Base-by-base conservation (phyloP, 306 rosid genomes). In the Senna tora region DNA sequence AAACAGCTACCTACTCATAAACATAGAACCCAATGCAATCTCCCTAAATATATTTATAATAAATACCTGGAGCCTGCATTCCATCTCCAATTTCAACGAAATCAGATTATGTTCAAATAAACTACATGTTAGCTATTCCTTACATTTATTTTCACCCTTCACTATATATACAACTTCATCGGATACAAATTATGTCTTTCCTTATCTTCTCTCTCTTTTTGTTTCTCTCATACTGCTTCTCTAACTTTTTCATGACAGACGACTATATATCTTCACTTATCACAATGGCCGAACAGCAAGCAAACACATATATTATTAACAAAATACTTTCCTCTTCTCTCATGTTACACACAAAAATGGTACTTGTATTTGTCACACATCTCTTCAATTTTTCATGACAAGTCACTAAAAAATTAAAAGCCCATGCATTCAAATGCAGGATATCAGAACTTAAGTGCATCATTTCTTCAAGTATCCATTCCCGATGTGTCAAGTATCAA, bases 1-100 rank as follows among this genome's bases (percentile, higher is more conserved):
- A n/a, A n/a, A n/a, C n/a, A n/a, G n/a, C n/a, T n/a, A n/a, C n/a
- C n/a, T n/a, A n/a, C n/a, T n/a, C n/a, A n/a, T n/a, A n/a, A n/a
- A n/a, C n/a, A n/a, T 54, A 73, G 77, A 79, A 79, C 53, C 77
- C 34, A 66, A 75, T 46, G 55, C 72, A 72, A 77, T 20, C 25
- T 74, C 47, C 59, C 62, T 12, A n/a, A n/a, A 19, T 61, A 57
- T 38, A 71, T 77, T 64, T 38, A 69, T 36, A 69, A 69, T 36
- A 69, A 73, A 73, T 73, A 56, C 62, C 76, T 1, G 28, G 52
- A 70, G 28, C 51, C n/a, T n/a, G 79, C 61, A 54, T 56, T 56
- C 71, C 62, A 46, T 69, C 85, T 80, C 75, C 71, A 52, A 67
- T 14, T 11, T 43, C 78, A 53, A 56, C 7, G 57, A 21, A 56